Evolutionary conservation across 352 stramenopile genomes (phyloP).

Genomic region (Phytophthora cactorum): DNA sequence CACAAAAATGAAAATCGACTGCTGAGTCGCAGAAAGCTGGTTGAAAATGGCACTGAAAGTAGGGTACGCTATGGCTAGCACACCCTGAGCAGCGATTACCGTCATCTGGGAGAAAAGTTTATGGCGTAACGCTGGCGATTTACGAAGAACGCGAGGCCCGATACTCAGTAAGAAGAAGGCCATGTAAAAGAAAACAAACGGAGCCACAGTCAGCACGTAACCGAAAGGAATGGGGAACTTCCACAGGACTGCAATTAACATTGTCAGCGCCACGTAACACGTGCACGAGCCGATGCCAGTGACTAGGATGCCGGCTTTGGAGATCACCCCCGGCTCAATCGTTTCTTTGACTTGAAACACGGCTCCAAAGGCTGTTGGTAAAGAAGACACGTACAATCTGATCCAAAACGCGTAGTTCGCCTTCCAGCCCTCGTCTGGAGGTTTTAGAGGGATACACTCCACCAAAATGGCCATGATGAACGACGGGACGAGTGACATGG

Average conservation of each 20-base stretch:
- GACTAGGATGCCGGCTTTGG: neutral
- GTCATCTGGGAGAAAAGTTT: conserved; percentile 12
- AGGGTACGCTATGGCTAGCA: conserved; percentile 25
- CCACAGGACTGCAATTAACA: conserved; percentile 21
- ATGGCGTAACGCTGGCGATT: neutral
- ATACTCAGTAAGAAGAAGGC: conserved; percentile 23
- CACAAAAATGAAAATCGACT: conserved; percentile 24
- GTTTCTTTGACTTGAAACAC: conserved; percentile 23
- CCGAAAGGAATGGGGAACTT: conserved; percentile 29
- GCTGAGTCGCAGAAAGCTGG: conserved; percentile 15
- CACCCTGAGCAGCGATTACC: conserved; percentile 15
- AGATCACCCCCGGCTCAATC: conserved; percentile 13
- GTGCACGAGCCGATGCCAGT: conserved; percentile 17
- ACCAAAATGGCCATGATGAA: conserved; percentile 23
- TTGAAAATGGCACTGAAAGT: conserved; percentile 29
- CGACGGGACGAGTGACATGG: conserved; percentile 12
- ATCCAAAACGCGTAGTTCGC: conserved; percentile 37
- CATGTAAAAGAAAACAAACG: conserved; percentile 25
- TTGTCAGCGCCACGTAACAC: conserved; percentile 18
- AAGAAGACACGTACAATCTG: conserved; percentile 18
- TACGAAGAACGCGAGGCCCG: neutral
- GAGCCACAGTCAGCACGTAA: conserved; percentile 19
- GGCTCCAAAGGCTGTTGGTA: conserved; percentile 15
- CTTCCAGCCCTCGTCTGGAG: conserved; percentile 19
- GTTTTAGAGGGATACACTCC: conserved; percentile 33